These are phyloP conservation scores for Podila epicladia DNA, from an alignment of 192 early-diverging fungal species.

Conservation along the genomic window DNA sequence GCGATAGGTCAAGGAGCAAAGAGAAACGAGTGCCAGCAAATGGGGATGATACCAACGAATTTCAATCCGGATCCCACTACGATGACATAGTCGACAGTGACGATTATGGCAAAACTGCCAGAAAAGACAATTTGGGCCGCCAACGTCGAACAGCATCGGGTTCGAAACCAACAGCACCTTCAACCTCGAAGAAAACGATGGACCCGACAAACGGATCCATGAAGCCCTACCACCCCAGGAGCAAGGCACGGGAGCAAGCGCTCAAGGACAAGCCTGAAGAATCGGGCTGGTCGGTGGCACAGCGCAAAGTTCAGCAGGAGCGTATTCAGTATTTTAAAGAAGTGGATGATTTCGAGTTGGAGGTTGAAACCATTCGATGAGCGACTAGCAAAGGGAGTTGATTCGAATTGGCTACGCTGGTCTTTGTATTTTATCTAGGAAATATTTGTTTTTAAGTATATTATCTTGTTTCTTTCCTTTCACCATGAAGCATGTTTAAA, in stretches of 20 bases:
- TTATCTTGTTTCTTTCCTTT: not conserved
- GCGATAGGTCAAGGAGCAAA: no score
- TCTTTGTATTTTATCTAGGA: not conserved
- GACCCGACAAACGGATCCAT: conserved; percentile 2
- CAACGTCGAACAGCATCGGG: no score
- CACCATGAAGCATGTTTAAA: conserved; percentile 26
- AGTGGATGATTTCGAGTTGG: conserved; percentile 40
- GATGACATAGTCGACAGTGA: no score
- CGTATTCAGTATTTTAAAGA: conserved; percentile 34
- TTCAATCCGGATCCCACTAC: no score
- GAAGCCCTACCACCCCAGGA: not conserved
- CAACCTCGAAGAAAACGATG: no score
- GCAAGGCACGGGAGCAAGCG: not conserved
- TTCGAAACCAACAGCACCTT: no score
- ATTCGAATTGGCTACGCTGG: not conserved
- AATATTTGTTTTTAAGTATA: not conserved
- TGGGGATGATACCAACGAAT: no score
- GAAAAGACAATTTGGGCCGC: no score
- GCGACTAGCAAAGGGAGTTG: no score
- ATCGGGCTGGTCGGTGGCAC: conserved; percentile 13
- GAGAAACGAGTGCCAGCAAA: no score
- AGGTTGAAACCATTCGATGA: conserved; percentile 14
- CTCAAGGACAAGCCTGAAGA: not conserved
- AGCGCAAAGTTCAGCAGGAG: conserved; percentile 19
- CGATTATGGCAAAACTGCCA: no score